These are phyloP conservation scores for Phaeoacremonium minimum DNA, from an alignment of 2,329 filamentous ascomycete genomes.

Conservation along the genomic window DNA sequence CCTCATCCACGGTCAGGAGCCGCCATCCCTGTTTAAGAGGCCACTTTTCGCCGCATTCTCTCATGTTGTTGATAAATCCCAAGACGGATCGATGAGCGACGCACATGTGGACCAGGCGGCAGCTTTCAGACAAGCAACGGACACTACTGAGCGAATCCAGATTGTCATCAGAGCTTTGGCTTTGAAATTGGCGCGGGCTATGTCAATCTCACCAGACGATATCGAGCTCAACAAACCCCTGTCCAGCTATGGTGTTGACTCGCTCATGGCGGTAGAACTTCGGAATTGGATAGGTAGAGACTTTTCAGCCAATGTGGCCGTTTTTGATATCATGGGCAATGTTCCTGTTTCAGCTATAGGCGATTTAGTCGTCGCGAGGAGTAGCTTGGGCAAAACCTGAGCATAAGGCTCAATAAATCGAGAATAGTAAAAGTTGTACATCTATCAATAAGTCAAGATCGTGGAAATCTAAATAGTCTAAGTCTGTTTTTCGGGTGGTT, in stretches of 20 bases:
- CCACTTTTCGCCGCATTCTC: slow-evolving; percentile 10
- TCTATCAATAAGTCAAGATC: no score
- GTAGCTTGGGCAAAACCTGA: no score
- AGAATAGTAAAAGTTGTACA: no score
- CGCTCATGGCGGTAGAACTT: slow-evolving; percentile 38
- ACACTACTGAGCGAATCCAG: slow-evolving; percentile 1
- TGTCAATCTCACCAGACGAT: slow-evolving; percentile 22
- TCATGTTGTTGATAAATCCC: no score
- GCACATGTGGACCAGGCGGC: no score
- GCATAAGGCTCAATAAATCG: no score
- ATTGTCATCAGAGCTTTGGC: slow-evolving; percentile 18
- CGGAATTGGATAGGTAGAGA: slow-evolving; percentile 32
- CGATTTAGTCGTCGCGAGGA: slow-evolving; percentile 3
- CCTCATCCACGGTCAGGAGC: slow-evolving; percentile 5
- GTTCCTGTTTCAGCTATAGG: slow-evolving; percentile 2
- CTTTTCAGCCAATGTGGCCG: slow-evolving; percentile 24
- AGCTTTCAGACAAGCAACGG: slow-evolving; percentile 7
- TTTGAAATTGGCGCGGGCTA: slow-evolving; percentile 23
- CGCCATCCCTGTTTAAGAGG: slow-evolving; percentile 7
- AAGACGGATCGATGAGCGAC: no score
- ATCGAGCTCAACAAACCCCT: slow-evolving; percentile 21
- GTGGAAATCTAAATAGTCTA: no score
- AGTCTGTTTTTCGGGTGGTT: no score
- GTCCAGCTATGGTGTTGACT: slow-evolving; percentile 31
- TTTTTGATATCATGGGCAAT: slow-evolving; percentile 30